These are phyloP conservation scores for Wickerhamia fluorescens DNA, from an alignment of 805 yeast genomes.

Conservation along the genomic window DNA sequence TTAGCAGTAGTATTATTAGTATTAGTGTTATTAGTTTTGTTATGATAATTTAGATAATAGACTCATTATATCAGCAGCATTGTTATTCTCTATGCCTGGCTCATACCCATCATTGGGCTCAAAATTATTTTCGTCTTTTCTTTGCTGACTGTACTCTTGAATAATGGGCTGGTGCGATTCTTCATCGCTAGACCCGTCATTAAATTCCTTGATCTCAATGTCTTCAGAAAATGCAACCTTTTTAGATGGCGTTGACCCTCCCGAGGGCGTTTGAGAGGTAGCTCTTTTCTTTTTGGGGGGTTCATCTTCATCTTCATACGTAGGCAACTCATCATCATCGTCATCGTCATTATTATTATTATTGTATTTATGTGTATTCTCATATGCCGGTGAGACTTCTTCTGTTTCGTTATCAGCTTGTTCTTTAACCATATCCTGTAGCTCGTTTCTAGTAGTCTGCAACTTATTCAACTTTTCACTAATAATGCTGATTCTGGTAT, in stretches of 20 bases:
- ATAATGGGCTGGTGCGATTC: too few relatives aligned
- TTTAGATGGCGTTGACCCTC: constrained; percentile 21
- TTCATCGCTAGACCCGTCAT: constrained; percentile 11
- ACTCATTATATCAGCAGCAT: constrained; percentile 21
- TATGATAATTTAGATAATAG: constrained; percentile 24
- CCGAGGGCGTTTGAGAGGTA: constrained; percentile 17
- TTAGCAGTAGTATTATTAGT: too few relatives aligned
- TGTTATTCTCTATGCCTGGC: constrained; percentile 4
- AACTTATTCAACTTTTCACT: constrained; percentile 20
- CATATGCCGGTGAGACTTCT: constrained; percentile 25
- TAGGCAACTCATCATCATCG: constrained; percentile 10
- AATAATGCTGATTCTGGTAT: constrained; percentile 25
- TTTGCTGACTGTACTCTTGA: constrained; percentile 18
- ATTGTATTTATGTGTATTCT: too few relatives aligned
- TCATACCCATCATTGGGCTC: constrained; percentile 16
- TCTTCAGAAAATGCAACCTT: constrained; percentile 38
- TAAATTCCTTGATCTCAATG: constrained; percentile 35
- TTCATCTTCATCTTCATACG: constrained; percentile 11
- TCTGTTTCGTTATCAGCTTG: constrained; percentile 9
- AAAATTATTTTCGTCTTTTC: constrained; percentile 30
- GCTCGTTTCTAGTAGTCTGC: constrained; percentile 23
- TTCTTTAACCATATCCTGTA: constrained; percentile 21
- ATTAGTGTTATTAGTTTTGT: too few relatives aligned
- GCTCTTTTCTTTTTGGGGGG: constrained; percentile 11
- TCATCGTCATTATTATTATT: constrained; percentile 12